These are phyloP conservation scores for Syzygium jambos DNA, from an alignment of 345 rosid genomes.

Conservation along the genomic window DNA sequence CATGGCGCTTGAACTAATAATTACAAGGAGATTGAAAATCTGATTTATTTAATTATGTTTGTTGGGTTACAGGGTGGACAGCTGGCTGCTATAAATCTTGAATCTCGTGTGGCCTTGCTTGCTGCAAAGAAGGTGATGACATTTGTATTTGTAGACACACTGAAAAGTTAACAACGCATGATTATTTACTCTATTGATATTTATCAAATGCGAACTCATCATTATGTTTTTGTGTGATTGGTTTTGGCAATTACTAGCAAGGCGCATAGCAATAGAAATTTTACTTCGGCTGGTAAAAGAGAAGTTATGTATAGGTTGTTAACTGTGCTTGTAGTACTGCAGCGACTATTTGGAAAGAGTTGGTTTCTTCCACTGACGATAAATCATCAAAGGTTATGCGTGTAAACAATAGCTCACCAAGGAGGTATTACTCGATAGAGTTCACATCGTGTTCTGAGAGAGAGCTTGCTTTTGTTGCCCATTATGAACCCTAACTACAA, in stretches of 20 bases:
- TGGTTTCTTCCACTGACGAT: background rate
- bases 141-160: background rate
- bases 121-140: slow-evolving; percentile 71
- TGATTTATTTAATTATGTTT: background rate
- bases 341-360: background rate
- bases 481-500: background rate
- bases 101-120: slow-evolving; percentile 80
- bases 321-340: background rate
- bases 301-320: background rate
- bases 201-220: background rate
- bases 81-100: slow-evolving; percentile 60
- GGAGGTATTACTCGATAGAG: background rate
- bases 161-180: background rate
- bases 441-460: background rate
- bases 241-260: background rate
- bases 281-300: background rate
- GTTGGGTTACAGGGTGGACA: slow-evolving; percentile 54
- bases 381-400: background rate
- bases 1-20: background rate
- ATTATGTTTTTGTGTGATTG: background rate
- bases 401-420: background rate
- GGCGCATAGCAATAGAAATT: background rate
- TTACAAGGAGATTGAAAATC: background rate
- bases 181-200: background rate
- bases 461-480: background rate